Base-by-base conservation (phyloP, 768 basidiomycete species). In the Amyloporia xantha region DNA sequence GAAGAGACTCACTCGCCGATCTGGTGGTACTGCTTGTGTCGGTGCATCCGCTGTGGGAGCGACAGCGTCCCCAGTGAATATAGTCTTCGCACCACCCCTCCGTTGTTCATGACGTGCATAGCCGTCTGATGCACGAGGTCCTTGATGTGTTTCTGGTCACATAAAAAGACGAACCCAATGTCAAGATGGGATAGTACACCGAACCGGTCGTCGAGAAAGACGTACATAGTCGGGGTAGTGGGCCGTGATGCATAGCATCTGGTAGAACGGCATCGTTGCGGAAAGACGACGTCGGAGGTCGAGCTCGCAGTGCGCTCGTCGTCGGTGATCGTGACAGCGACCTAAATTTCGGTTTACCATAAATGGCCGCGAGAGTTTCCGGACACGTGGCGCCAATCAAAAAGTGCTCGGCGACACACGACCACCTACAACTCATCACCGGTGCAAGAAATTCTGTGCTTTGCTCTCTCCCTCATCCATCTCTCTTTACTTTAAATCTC, bases 81-180 rank as follows among this genome's bases (percentile, higher is more conserved):
- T 51, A 94, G 73, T 27, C 73, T 74, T n/a, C 91, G 81, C 10
- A 94, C 91, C 38, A 90, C 86, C 19, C 89, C 89, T 49, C 89
- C 89, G 13, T 72, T 66, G 51, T 84, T 70, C 72, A 91, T 76
- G 49, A 93, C 70, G 59, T 86, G 86, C 37, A 69, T 73, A 4
- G 86, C 84, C 2, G 85, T 77, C 56, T 82, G 79, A 4, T 74
- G 75, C 10, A 91, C 86, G 4, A 94, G 75, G 55, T 79, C 73
- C 44, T 85, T 82, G 30, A 93, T 85, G 59, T 85, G 81, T 67
- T 70, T 70, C 90, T 92, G 64, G n/a, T 6, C 12, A 9, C 21
- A 17, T n/a, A n/a, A 21, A 28, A n/a, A n/a, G n/a, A n/a, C n/a
- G n/a, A 9, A 35, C n/a, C 20, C n/a, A 42, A 1, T 9, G 6